Base-by-base conservation (phyloP, 1,284 basidiomycete genomes). In the Malassezia psittaci region DNA sequence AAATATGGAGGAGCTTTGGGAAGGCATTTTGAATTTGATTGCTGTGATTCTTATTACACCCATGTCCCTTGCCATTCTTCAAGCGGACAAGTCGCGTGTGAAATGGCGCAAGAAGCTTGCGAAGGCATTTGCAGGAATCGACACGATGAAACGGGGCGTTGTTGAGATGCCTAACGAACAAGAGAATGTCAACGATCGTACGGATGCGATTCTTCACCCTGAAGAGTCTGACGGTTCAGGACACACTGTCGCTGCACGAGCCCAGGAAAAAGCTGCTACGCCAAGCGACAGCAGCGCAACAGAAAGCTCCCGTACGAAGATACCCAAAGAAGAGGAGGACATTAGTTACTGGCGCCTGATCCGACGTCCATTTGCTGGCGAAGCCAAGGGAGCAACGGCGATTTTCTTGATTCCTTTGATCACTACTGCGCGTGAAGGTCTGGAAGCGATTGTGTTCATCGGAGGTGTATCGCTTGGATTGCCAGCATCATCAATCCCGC, bases 1-100 rank as follows among this genome's bases (percentile, higher is more conserved):
- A 37, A 65, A 74, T 55, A 66, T 75, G 0, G 70, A 72, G 40
- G 70, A 72, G 51, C 67, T 70, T 1, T 72, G 70, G 70, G 70
- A 72, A 49, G 68, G 69, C 19, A 69, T 71, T 52, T 69, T 73
- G 52, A 67, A 66, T 57, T 63, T 73, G 16, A 52, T 73, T 40
- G 70, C 70, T 29, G 67, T 70, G 8, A 11, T 65, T 6, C 65
- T 73, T 34, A 72, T 73, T 51, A 69, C 67, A 1, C 69, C 70
- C 52, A 73, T 73, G 70, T 63, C 67, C 15, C 59, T 72, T 2
- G 70, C 66, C 48, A 68, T 73, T 36, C 57, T 73, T 8, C 61
- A 68, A 5, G 69, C 69, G 1, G 69, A 69, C 49, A 62, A 63
- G 52, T 59, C 59, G 52, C 57, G 66, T 40, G 58, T 51, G 24